A percentile compares a stretch with the other conserved stretches of the same genome.
Evolutionary conservation across 805 yeast genomes (phyloP).

Genomic region (Naumovozyma baii): DNA sequence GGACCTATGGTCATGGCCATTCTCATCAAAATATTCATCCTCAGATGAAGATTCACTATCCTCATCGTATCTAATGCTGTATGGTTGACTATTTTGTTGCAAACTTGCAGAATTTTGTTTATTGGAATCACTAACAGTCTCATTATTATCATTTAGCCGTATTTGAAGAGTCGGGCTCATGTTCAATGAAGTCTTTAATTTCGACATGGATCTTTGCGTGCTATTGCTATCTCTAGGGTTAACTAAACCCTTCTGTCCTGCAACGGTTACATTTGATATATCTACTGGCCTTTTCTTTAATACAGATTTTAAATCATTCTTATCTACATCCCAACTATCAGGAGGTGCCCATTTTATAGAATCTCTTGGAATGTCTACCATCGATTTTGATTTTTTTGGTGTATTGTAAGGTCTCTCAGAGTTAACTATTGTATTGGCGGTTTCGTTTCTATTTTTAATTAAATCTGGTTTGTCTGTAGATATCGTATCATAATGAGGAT

Average conservation of each 20-base stretch:
- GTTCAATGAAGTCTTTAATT: background rate
- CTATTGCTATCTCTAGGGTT: slow-evolving; percentile 2
- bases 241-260: background rate
- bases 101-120: too few relatives aligned
- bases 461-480: slow-evolving; percentile 11
- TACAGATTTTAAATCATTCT: slow-evolving; percentile 5
- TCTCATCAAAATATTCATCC: background rate
- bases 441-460: slow-evolving; percentile 8
- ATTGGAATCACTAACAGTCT: too few relatives aligned
- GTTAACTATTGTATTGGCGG: too few relatives aligned
- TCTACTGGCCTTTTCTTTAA: slow-evolving; percentile 1
- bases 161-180: background rate
- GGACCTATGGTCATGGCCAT: background rate
- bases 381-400: slow-evolving; percentile 12
- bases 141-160: background rate
- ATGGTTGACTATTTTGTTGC: too few relatives aligned
- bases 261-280: too few relatives aligned
- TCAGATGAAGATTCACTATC: background rate
- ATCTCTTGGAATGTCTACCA: slow-evolving; percentile 8
- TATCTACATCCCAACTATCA: slow-evolving; percentile 52
- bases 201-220: background rate
- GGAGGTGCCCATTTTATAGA: slow-evolving; percentile 43
- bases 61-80: background rate
- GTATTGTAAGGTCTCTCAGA: too few relatives aligned
- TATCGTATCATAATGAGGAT: background rate